Evolutionary conservation across 805 yeast genomes (phyloP), one percentile per base, ranked within the genome.

Genomic region (Zygoascus biomembranicola): DNA sequence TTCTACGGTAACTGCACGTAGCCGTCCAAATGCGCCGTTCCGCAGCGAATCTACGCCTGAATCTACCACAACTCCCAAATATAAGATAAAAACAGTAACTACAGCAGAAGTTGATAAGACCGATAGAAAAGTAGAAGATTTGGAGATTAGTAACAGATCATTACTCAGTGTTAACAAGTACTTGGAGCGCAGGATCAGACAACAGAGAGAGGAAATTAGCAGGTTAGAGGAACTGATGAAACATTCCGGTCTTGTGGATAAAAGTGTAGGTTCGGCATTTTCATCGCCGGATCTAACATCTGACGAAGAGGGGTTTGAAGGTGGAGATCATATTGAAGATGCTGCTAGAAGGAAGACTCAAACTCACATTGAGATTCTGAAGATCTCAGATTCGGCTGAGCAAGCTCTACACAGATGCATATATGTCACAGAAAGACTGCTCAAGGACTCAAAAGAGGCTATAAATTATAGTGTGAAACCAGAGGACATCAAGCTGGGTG

Each of bases 61-160:
- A 28, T 20, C 18, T 8, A n/a, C 8, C 14, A 44, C 32, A 20
- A 42, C 26, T 42, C 44, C 44, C 5, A 16, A 19, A 9, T 42
- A 42, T 18, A 42, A 18, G 26, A 18, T 42, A 47, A 26, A 32
- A 19, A 18, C 37, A n/a, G 19, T 16, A 10, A 13, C 20, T 26
- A 14, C 16, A 8, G n/a, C n/a, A 8, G n/a, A 26, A 14, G 35
- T 26, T 49, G 16, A 16, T 10, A 43, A 60, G 37, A 39, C 57
- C 2, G 57, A 61, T 31, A 53, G 69, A 5, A 65, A 61, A 49
- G 57, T 65, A n/a, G 48, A 59, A 51, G 69, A 65, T 47, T 52
- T 65, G 32, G 67, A 65, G 45, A 62, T 65, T n/a, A 58, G 68
- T 16, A 65, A 65, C 54, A 48, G 59, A 19, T 63, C 67, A 16